These are phyloP conservation scores for Solanum arcanum DNA, from an alignment of 257 asterid species.

Conservation along the genomic window DNA sequence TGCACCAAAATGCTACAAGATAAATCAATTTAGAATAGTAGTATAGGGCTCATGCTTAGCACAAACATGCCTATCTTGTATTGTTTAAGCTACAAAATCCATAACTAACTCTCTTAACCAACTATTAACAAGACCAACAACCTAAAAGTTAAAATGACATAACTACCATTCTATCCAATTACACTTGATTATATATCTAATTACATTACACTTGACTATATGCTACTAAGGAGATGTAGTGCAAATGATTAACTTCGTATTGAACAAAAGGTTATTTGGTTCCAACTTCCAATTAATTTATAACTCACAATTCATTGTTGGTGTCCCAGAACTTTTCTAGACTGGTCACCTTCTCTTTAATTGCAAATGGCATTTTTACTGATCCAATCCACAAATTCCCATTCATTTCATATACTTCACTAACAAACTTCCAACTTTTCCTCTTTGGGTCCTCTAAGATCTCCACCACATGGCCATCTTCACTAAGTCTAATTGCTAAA, in stretches of 20 bases:
- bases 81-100: not conserved
- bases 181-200: not conserved
- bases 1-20: not conserved
- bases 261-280: not conserved
- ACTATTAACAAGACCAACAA: not conserved
- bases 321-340: not conserved
- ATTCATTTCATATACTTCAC: slow-evolving; percentile 51
- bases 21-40: not conserved
- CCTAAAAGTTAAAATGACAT: not conserved
- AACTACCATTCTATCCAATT: not conserved
- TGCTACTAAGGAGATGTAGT: not conserved
- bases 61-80: not conserved
- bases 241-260: not conserved
- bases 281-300: not conserved
- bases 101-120: not conserved
- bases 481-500: slow-evolving; percentile 39
- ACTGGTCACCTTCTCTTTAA: slow-evolving; percentile 3
- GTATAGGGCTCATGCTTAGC: not conserved
- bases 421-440: slow-evolving; percentile 37
- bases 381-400: slow-evolving; percentile 74
- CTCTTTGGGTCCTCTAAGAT: slow-evolving; percentile 23
- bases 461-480: slow-evolving; percentile 36
- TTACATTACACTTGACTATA: not conserved
- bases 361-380: slow-evolving; percentile 29
- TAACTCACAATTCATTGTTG: not conserved